Conservation (phyloP, 1,284 basidiomycete genomes). For the Austropuccinia psidii region DNA sequence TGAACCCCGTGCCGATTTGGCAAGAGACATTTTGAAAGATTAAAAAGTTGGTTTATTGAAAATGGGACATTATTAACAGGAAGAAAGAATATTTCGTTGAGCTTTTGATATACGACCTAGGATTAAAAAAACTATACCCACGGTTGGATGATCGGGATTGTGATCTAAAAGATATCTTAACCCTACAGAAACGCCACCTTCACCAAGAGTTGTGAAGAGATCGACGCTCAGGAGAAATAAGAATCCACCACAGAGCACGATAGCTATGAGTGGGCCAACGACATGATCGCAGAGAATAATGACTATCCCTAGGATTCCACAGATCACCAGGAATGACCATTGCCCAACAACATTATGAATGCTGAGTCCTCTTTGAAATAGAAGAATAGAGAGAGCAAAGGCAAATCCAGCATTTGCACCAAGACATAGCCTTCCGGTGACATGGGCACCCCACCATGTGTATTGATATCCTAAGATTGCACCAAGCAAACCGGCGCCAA, state of each 20-base stretch:
- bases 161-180: conserved; percentile 2
- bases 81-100: too few relatives aligned
- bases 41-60: too few relatives aligned
- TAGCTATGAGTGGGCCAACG: background rate
- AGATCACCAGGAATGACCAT: background rate
- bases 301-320: background rate
- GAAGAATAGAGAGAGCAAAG: conserved; percentile 7
- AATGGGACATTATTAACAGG: too few relatives aligned
- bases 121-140: too few relatives aligned
- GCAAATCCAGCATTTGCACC: background rate
- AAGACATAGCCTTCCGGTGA: conserved; percentile 9
- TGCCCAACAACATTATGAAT: background rate
- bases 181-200: background rate
- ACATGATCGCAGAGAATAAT: conserved; percentile 1
- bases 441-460: conserved; percentile 20
- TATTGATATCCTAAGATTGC: background rate
- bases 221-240: background rate
- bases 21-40: too few relatives aligned
- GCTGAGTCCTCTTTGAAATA: conserved; percentile 4
- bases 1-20: too few relatives aligned
- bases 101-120: too few relatives aligned
- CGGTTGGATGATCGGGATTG: conserved; percentile 18
- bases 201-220: background rate
- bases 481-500: conserved; percentile 1
- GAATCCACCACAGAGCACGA: background rate